Conservation (phyloP, 441 rosid species). For the Bruguiera hainesii region DNA sequence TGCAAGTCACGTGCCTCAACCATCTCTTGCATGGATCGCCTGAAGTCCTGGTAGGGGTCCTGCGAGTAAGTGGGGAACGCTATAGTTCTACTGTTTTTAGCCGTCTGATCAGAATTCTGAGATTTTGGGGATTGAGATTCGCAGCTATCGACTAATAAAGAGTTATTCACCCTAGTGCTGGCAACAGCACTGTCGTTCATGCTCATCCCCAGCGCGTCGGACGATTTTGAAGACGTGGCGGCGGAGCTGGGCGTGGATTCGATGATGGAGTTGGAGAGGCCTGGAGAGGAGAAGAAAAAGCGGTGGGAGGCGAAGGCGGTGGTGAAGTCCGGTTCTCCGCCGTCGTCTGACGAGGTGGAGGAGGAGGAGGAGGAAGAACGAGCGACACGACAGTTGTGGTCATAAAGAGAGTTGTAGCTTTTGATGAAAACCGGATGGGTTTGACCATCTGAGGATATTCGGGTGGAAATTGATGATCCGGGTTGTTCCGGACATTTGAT, state of each 20-base stretch:
- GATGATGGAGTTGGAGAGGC: slow-evolving; percentile 80
- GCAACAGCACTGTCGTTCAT: slow-evolving; percentile 11
- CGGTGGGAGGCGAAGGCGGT: slow-evolving; percentile 69
- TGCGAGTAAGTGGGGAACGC: slow-evolving; percentile 71
- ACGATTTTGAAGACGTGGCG: slow-evolving; percentile 28
- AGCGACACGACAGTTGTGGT: slow-evolving; percentile 23
- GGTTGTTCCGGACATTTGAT: slow-evolving; percentile 36
- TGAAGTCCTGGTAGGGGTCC: slow-evolving; percentile 77
- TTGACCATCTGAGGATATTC: slow-evolving; percentile 15
- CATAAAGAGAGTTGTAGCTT: slow-evolving; percentile 58
- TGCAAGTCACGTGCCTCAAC: slow-evolving; percentile 59
- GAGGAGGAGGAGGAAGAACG: slow-evolving; percentile 25
- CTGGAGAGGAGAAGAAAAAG: slow-evolving; percentile 87
- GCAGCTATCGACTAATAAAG: neutral
- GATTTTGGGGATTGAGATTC: slow-evolving; percentile 6
- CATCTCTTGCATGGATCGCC: slow-evolving; percentile 94
- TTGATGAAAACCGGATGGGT: slow-evolving; percentile 33
- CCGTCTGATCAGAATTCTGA: neutral
- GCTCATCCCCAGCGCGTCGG: slow-evolving; percentile 19
- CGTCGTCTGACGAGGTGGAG: slow-evolving; percentile 23
- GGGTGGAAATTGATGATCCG: slow-evolving; percentile 21
- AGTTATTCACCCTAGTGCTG: slow-evolving; percentile 3
- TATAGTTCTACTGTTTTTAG: slow-evolving; percentile 32
- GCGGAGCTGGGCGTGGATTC: slow-evolving; percentile 44
- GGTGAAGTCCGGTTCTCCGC: slow-evolving; percentile 53